Conservation (phyloP, 768 basidiomycete genomes). For the Epithele typhae region DNA sequence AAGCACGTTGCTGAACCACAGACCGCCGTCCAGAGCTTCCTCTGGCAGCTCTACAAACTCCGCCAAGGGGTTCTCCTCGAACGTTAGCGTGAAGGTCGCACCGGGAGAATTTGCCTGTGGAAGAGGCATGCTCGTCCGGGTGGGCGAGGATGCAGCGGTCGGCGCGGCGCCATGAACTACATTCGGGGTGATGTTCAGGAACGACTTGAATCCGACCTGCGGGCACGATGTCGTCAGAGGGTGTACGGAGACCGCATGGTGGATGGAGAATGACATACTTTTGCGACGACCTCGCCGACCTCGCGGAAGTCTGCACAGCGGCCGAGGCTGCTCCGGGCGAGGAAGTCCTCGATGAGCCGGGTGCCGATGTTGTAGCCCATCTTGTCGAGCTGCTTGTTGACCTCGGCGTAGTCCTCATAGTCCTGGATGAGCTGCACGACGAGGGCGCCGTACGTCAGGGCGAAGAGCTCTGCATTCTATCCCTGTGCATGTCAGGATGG, state of each 20-base stretch:
- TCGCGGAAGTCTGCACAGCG: slow-evolving; percentile 91
- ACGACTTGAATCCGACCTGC: slow-evolving; percentile 97
- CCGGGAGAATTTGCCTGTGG: slow-evolving; percentile 41
- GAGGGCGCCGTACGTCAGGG: slow-evolving; percentile 93
- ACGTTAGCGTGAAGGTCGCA: slow-evolving; percentile 72
- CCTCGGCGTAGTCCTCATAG: slow-evolving; percentile 95
- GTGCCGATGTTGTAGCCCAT: slow-evolving; percentile 99
- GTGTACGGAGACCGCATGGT: neutral
- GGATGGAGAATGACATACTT: slow-evolving; percentile 48
- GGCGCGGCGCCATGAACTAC: slow-evolving; percentile 66
- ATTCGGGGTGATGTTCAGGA: slow-evolving; percentile 86
- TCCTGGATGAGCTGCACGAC: slow-evolving; percentile 99
- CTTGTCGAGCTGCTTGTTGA: slow-evolving; percentile 95
- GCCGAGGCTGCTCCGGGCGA: slow-evolving; percentile 89
- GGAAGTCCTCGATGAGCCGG: slow-evolving; percentile 93
- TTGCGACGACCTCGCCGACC: slow-evolving; percentile 92
- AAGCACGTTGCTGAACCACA: slow-evolving; percentile 96
- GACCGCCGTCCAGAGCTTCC: slow-evolving; percentile 84
- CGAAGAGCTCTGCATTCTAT: slow-evolving; percentile 96
- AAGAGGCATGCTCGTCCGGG: slow-evolving; percentile 22
- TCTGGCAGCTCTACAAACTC: slow-evolving; percentile 98
- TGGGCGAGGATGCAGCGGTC: slow-evolving; percentile 44
- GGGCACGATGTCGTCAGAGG: neutral
- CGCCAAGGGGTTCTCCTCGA: slow-evolving; percentile 95
- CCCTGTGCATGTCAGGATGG: slow-evolving; percentile 11